These are phyloP conservation scores for Trichomonas tenax DNA, from an alignment of 208 protist genomes.

Conservation along the genomic window DNA sequence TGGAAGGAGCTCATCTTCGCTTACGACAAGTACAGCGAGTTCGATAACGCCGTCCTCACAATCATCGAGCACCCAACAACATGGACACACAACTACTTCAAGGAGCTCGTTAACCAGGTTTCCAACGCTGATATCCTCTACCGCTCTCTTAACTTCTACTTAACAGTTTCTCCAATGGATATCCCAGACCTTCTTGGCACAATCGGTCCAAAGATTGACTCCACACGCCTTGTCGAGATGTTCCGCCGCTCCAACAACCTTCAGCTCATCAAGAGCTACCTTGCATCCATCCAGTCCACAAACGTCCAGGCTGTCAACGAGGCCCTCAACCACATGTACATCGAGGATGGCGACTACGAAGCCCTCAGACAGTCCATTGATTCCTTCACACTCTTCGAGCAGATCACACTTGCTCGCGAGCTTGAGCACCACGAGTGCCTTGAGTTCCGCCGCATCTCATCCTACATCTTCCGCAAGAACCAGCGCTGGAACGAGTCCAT, in stretches of 20 bases:
- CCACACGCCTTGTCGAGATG: conserved; percentile 77
- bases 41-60: conserved; percentile 79
- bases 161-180: conserved; percentile 58
- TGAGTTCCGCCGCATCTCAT: conserved; percentile 94
- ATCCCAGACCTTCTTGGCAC: conserved; percentile 83
- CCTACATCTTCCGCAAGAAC: conserved; percentile 73
- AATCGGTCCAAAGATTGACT: conserved; percentile 77
- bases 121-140: conserved; percentile 88
- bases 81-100: conserved; percentile 92
- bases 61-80: conserved; percentile 92
- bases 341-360: conserved; percentile 95
- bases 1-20: conserved; percentile 81
- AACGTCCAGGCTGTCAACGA: conserved; percentile 80
- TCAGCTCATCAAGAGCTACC: conserved; percentile 81
- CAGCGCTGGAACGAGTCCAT: conserved; percentile 61
- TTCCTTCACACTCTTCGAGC: conserved; percentile 84
- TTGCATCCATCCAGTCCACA: conserved; percentile 63
- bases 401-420: conserved; percentile 70
- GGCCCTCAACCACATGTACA: conserved; percentile 86
- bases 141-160: conserved; percentile 85
- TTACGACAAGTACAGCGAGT: conserved; percentile 91
- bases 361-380: conserved; percentile 78
- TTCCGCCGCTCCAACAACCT: conserved; percentile 60
- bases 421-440: conserved; percentile 91
- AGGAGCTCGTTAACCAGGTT: conserved; percentile 76